Evolutionary conservation across 495 filamentous ascomycete species (phyloP).

Genomic region (Cryomyces antarcticus): DNA sequence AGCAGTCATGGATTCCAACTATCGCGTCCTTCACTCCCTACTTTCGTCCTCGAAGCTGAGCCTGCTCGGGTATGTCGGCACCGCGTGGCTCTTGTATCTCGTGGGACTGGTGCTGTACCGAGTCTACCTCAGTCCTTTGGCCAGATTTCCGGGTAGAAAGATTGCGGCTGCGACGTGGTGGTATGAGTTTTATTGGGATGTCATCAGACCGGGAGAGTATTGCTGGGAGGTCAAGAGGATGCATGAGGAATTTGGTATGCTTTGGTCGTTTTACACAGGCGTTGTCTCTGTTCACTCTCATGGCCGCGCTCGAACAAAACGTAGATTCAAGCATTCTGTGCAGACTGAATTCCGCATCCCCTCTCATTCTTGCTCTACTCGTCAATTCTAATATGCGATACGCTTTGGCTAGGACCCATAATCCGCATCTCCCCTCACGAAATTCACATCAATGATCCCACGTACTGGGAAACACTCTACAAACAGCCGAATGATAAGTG

Average conservation of each 20-base stretch:
- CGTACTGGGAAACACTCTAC: constrained; percentile 9
- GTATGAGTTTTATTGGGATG: constrained; percentile 1
- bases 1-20: too few species aligned
- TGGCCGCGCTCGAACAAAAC: background rate
- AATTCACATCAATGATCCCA: constrained; percentile 12
- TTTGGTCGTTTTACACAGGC: background rate
- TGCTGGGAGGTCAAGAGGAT: background rate
- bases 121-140: background rate
- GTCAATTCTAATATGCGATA: background rate
- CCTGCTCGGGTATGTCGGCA: too few species aligned
- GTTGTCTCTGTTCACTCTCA: background rate
- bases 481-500: constrained; percentile 5
- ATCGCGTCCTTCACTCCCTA: too few species aligned
- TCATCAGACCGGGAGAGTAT: background rate
- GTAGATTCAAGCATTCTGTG: background rate
- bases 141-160: constrained; percentile 1
- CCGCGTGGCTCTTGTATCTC: too few species aligned
- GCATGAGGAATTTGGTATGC: constrained; percentile 1
- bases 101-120: background rate
- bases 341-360: background rate
- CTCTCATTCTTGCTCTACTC: background rate
- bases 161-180: background rate
- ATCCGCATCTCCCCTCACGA: constrained; percentile 15
- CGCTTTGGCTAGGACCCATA: constrained; percentile 10
- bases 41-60: too few species aligned